Evolutionary conservation across 805 yeast species (phyloP).

Genomic region (Saccharomyces eubayanus): DNA sequence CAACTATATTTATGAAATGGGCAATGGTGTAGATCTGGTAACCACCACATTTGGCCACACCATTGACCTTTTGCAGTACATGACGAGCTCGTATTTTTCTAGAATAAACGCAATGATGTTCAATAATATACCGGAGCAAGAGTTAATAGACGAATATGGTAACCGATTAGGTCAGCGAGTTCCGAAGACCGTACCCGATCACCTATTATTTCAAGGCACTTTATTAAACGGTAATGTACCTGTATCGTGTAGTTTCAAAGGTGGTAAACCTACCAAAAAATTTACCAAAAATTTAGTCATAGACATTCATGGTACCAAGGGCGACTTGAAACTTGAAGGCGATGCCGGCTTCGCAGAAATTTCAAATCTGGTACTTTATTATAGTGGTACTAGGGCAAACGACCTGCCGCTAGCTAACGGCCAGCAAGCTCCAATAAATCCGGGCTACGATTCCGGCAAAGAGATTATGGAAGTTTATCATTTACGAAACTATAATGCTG

Average conservation of each 20-base stretch:
- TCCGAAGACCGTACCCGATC: slow-evolving; percentile 25
- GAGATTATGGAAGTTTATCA: slow-evolving; percentile 29
- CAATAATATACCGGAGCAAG: slow-evolving; percentile 26
- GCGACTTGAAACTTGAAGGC: slow-evolving; percentile 29
- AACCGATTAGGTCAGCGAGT: slow-evolving; percentile 15
- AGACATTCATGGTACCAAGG: slow-evolving; percentile 29
- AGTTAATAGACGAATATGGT: slow-evolving; percentile 22
- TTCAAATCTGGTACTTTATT: slow-evolving; percentile 26
- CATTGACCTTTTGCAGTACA: slow-evolving; percentile 25
- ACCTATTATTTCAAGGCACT: slow-evolving; percentile 26
- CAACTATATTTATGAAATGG: slow-evolving; percentile 20
- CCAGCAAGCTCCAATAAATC: background rate
- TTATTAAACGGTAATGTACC: slow-evolving; percentile 24
- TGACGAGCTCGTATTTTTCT: slow-evolving; percentile 25
- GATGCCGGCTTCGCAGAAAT: slow-evolving; percentile 31
- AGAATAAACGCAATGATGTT: slow-evolving; percentile 24
- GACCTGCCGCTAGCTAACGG: slow-evolving; percentile 9
- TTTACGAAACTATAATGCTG: slow-evolving; percentile 26
- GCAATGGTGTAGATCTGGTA: slow-evolving; percentile 23
- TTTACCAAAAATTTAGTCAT: slow-evolving; percentile 29
- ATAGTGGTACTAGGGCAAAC: slow-evolving; percentile 21
- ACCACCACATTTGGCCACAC: slow-evolving; percentile 28
- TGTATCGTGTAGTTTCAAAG: slow-evolving; percentile 26
- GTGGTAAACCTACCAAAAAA: slow-evolving; percentile 28
- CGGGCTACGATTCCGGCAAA: slow-evolving; percentile 15